Evolutionary conservation across 371 early-diverging fungal species (phyloP), one percentile per base, ranked within the genome.

Genomic region (Syncephalastrum racemosum): DNA sequence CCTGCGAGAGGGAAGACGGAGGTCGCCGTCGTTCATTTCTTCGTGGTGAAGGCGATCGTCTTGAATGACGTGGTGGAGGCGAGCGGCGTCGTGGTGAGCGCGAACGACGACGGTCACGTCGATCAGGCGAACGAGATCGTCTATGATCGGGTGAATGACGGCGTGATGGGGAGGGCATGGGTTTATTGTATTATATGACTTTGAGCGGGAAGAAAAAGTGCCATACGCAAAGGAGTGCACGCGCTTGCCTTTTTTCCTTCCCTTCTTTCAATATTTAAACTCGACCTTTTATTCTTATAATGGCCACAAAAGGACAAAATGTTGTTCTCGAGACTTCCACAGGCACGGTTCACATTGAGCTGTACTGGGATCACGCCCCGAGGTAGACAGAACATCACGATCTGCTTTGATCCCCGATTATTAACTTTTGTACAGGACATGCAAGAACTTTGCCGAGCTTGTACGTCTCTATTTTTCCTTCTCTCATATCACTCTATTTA

Each of bases 401-500:
- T 31, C 36, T 8, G 10, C 36, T 2, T 10, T 8, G 36, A 31
- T 52, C 19, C 40, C 15, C 15, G 22, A 27, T 12, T 12, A 31
- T 43, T 44, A 25, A 42, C 23, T 16, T 27, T 20, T 27, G 24
- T 3, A 45, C 54, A 79, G 80, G 62, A 89, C 92, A 1, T 86
- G 87, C 66, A 78, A 83, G 55, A 92, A 91, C 79, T 91, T 90
- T 79, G 84, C 74, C 60, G 88, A 89, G 61, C 71, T 88, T 49
- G 87, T 85, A 74, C 53, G 63, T 62, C 6, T 39, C 14, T 4
- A 45, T 47, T n/a, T n/a, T n/a, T n/a, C n/a, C n/a, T n/a, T 31
- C 36, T 31, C 36, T 31, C 36, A 10, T 31, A 10, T 15, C 5
- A n/a, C 19, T 5, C 0, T 40, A 46, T 19, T 39, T 54, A 22